Conservation (phyloP, 768 basidiomycete genomes). For the Pleurotus giganteus region DNA sequence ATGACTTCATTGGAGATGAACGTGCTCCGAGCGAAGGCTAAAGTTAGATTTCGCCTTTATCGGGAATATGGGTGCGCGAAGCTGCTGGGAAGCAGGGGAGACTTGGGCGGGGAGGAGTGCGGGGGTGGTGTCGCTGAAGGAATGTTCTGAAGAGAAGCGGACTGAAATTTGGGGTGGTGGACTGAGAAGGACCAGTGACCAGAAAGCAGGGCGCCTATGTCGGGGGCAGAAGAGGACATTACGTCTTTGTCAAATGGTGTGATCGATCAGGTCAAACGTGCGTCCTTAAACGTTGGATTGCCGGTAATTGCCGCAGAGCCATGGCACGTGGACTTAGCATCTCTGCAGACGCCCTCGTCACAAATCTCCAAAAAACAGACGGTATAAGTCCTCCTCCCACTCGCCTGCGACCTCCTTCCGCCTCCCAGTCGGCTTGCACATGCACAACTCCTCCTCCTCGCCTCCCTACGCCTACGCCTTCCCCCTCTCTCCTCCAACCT, state of each 20-base stretch:
- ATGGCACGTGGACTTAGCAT: slow-evolving; percentile 9
- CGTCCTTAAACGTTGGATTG: slow-evolving; percentile 10
- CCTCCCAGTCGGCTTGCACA: slow-evolving; percentile 6
- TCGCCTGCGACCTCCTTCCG: slow-evolving; percentile 5
- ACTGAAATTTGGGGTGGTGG: no score
- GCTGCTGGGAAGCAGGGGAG: no score
- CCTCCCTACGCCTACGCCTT: slow-evolving; percentile 25
- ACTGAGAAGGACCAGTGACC: no score
- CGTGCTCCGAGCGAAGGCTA: no score
- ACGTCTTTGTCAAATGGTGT: not conserved
- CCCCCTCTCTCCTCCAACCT: slow-evolving; percentile 47
- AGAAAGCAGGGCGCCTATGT: no score
- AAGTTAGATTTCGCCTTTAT: no score
- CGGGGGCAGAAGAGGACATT: not conserved
- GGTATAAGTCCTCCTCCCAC: slow-evolving; percentile 9
- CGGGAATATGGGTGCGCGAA: no score
- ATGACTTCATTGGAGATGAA: no score
- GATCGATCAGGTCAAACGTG: slow-evolving; percentile 11
- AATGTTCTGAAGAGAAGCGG: no score
- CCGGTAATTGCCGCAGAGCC: slow-evolving; percentile 4
- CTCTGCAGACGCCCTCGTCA: slow-evolving; percentile 4
- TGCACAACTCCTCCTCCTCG: slow-evolving; percentile 4
- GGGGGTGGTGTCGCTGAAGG: no score
- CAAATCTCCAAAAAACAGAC: slow-evolving; percentile 1
- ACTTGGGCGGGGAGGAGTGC: no score